Evolutionary conservation across 2,329 filamentous ascomycete species (phyloP).

Genomic region (Penicillium freii): DNA sequence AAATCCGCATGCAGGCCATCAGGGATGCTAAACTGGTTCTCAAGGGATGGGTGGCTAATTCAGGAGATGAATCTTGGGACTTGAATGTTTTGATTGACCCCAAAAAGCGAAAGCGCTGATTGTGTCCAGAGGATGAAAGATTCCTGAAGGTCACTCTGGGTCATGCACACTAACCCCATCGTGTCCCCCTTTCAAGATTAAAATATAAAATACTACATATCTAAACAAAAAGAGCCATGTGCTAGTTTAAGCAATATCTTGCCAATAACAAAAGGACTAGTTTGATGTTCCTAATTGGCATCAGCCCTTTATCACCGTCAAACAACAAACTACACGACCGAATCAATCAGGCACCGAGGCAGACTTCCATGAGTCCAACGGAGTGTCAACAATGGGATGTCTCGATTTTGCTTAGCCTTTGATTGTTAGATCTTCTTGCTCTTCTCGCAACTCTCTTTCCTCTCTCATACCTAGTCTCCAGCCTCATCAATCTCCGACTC

Average conservation of each 20-base stretch:
- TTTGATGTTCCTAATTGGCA: neutral
- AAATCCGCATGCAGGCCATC: slow-evolving; percentile 29
- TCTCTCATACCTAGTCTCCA: neutral
- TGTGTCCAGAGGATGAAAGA: neutral
- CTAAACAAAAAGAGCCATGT: neutral
- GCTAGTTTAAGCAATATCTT: neutral
- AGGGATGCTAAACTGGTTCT: slow-evolving; percentile 34
- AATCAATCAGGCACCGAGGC: neutral
- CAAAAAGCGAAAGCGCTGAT: slow-evolving; percentile 31
- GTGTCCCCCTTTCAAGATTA: neutral
- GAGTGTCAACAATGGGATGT: neutral
- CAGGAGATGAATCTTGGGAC: slow-evolving; percentile 40
- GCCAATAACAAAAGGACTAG: neutral
- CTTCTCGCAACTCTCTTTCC: neutral
- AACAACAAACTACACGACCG: neutral
- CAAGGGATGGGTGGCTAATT: slow-evolving; percentile 39
- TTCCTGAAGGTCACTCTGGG: neutral
- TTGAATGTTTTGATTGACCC: slow-evolving; percentile 33
- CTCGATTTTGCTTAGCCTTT: neutral
- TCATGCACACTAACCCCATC: neutral
- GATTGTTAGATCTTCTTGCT: neutral
- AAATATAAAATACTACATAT: neutral
- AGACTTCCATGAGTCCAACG: too few species aligned
- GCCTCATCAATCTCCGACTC: neutral
- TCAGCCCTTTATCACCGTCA: neutral